These are phyloP conservation scores for Debaryomycetaceae sp. DNA, from an alignment of 1,139 yeast genomes.

Conservation along the genomic window DNA sequence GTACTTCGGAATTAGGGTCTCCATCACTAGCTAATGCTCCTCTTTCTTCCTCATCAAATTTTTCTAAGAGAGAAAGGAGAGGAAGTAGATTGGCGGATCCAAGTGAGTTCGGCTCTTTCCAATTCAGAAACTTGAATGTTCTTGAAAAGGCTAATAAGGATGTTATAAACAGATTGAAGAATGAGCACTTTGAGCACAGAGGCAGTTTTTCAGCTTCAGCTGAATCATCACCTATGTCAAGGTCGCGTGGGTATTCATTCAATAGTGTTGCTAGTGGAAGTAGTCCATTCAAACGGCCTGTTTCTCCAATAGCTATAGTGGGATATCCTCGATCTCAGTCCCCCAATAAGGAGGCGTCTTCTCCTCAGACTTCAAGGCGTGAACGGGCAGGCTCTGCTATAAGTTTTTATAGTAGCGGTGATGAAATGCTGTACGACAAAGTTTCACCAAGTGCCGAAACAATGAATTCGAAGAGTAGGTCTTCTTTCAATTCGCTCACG, in stretches of 20 bases:
- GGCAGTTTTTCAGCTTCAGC: conserved; percentile 43
- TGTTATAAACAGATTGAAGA: conserved; percentile 79
- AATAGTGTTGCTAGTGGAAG: conserved; percentile 14
- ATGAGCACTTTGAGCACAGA: conserved; percentile 68
- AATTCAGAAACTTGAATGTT: conserved; percentile 83
- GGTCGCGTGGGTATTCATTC: conserved; percentile 42
- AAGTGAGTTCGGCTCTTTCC: conserved; percentile 89
- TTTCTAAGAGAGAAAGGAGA: conserved; percentile 57
- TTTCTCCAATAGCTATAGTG: conserved; percentile 26
- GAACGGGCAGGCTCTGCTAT: conserved; percentile 35
- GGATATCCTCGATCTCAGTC: conserved; percentile 25
- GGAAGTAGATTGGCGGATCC: conserved; percentile 68
- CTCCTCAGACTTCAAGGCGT: conserved; percentile 17
- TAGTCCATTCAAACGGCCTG: conserved; percentile 40
- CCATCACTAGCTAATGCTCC: conserved; percentile 13
- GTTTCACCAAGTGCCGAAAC: conserved; percentile 12
- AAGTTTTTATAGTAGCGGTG: conserved; percentile 36
- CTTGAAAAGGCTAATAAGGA: conserved; percentile 93
- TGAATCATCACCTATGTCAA: conserved; percentile 34
- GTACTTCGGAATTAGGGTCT: conserved; percentile 17
- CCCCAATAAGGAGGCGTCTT: conserved; percentile 14
- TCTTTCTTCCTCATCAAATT: conserved; percentile 11
- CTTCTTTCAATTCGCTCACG: conserved; percentile 28
- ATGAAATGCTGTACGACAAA: conserved; percentile 31
- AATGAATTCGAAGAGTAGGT: conserved; percentile 12